These are phyloP conservation scores for Penicillium herquei DNA, from an alignment of 495 filamentous ascomycete species.

Conservation along the genomic window DNA sequence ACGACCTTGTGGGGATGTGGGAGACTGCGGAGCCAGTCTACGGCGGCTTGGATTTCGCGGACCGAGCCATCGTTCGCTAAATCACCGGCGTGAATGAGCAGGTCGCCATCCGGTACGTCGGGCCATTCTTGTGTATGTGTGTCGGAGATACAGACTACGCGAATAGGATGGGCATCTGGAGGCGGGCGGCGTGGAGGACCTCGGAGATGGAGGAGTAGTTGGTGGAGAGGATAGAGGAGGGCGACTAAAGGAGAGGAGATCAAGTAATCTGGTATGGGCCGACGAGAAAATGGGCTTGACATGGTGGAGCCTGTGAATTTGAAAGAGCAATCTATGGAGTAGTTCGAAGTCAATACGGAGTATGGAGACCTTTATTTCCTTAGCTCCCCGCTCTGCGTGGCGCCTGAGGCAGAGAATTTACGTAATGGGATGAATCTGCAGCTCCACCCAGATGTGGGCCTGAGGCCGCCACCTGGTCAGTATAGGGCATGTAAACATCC, in stretches of 20 bases:
- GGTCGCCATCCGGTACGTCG: conserved; percentile 71
- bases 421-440: no score
- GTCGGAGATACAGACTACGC: conserved; percentile 86
- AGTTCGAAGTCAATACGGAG: no score
- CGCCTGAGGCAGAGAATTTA: no score
- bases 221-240: conserved; percentile 56
- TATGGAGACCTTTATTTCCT: no score
- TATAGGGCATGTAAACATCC: no score
- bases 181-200: conserved; percentile 56
- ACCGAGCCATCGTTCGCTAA: conserved; percentile 70
- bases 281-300: conserved; percentile 49
- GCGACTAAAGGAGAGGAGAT: conserved; percentile 49
- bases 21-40: conserved; percentile 74
- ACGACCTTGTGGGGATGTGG: conserved; percentile 78
- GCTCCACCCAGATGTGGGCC: no score
- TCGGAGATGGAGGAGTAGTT: conserved; percentile 60
- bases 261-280: conserved; percentile 44
- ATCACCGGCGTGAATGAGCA: conserved; percentile 90
- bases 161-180: conserved; percentile 53
- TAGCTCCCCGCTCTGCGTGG: no score
- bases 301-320: conserved; percentile 18
- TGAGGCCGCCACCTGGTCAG: no score
- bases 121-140: conserved; percentile 70
- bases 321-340: not conserved
- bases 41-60: conserved; percentile 67